Conservation (phyloP, 148 eudicot genomes). For the Drosera capensis region DNA sequence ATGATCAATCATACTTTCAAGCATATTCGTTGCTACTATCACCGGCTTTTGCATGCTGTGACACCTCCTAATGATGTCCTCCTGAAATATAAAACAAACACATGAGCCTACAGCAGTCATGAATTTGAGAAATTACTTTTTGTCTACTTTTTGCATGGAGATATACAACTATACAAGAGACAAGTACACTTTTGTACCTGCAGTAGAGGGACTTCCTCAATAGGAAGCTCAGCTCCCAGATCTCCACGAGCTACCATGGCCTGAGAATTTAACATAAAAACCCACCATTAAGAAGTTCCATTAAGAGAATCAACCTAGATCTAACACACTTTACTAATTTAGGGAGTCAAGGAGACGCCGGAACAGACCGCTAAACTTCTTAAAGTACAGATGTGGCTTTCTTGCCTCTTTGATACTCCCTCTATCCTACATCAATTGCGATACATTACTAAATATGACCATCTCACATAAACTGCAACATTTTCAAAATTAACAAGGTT, state of each 20-base stretch:
- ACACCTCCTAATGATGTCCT: slow-evolving; percentile 74
- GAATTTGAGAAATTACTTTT: background rate
- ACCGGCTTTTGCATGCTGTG: slow-evolving; percentile 86
- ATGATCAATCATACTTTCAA: slow-evolving; percentile 93
- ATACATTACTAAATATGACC: no score
- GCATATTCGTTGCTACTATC: slow-evolving; percentile 96
- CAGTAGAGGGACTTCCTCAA: slow-evolving; percentile 93
- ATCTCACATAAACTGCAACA: no score
- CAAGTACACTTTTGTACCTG: slow-evolving; percentile 85
- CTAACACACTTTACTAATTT: no score
- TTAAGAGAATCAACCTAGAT: no score
- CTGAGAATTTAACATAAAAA: slow-evolving; percentile 15
- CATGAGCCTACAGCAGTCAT: background rate
- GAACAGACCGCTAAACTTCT: no score
- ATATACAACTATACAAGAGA: background rate
- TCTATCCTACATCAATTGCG: no score
- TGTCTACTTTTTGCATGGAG: background rate
- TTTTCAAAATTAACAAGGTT: no score
- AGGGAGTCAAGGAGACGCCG: no score
- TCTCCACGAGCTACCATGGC: slow-evolving; percentile 99
- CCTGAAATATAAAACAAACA: slow-evolving; percentile 26
- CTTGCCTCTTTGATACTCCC: no score
- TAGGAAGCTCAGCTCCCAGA: slow-evolving; percentile 99
- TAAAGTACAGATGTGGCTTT: no score
- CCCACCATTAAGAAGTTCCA: no score